Evolutionary conservation across 257 asterid genomes (phyloP), one percentile per base, ranked within the genome.

Genomic region (Plantago ovata): DNA sequence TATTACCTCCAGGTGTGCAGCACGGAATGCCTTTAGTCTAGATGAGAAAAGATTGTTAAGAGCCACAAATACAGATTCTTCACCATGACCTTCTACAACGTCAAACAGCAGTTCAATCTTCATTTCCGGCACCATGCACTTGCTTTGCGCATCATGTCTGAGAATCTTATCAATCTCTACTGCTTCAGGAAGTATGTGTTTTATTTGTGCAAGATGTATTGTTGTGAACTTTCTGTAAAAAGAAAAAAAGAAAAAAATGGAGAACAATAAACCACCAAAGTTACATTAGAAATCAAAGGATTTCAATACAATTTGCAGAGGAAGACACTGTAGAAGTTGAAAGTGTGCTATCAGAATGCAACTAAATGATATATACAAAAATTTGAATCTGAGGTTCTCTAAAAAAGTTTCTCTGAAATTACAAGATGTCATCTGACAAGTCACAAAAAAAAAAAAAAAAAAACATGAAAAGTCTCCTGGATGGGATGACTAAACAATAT

Each of bases 181-280:
- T 52, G 84, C 95, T 81, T 87, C 98, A 54, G 96, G 95, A 46
- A 87, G 75, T 70, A 90, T 40, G 60, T 77, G 63, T 61, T 79
- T 83, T 59, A 90, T 87, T 72, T 87, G 94, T 56, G 95, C 94
- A 59, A 90, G 87, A 77, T 87, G 85, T 70, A 38, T 70, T 64
- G 43, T 60, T 53, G 69, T 64, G 61, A 90, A 84, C 61, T 76
- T 69, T 67, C 98, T 87, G 67, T 58, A 41, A 53, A 62, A 50
- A 40, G 45, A 56, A 70, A 56, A 54, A 48, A 21, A 62, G 53
- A 70, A 56, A 54, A 48, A 21, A 62, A 49, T 5, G 36, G 33
- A 61, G 54, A 60, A 71, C 55, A 32, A 20, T 68, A 18, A 66
- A 54, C 36, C 48, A 18, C 60, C 16, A 21, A 63, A 49, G 23